Evolutionary conservation across 2,329 filamentous ascomycete genomes (phyloP).

Genomic region (Sporothrix brunneoviolacea): DNA sequence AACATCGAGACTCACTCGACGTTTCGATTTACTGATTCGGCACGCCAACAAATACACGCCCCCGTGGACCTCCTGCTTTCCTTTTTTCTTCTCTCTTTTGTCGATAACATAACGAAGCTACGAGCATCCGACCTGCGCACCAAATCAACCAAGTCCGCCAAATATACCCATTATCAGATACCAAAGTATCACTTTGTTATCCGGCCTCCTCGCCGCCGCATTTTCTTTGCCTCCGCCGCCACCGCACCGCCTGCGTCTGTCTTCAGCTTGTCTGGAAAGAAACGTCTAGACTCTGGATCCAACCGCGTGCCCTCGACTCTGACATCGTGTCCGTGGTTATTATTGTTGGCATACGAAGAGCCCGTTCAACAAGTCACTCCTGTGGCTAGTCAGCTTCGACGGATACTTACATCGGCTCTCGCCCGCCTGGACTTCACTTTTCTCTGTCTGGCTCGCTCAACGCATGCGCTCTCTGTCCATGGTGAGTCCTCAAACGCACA

Average conservation of each 20-base stretch:
- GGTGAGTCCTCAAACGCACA: no score
- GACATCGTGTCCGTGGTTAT: no score
- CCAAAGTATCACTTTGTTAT: not conserved
- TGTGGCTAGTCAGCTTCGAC: no score
- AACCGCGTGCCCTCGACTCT: no score
- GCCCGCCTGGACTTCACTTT: not conserved
- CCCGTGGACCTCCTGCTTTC: not conserved
- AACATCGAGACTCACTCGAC: not conserved
- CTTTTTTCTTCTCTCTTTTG: not conserved
- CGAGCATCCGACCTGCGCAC: not conserved
- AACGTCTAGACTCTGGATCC: no score
- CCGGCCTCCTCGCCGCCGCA: not conserved
- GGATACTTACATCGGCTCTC: not conserved
- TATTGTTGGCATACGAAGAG: no score
- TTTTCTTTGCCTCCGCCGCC: not conserved
- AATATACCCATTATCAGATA: not conserved
- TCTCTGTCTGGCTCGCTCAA: no score
- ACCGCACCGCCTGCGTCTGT: not conserved
- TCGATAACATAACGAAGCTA: not conserved
- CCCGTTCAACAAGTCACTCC: no score
- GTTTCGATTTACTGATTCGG: no score
- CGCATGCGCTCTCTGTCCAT: not conserved
- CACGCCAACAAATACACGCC: not conserved
- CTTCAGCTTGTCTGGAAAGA: no score
- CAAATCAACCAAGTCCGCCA: not conserved